These are phyloP conservation scores for Nannizziopsis arthrosporioides DNA, from an alignment of 2,329 filamentous ascomycete genomes.

Conservation along the genomic window DNA sequence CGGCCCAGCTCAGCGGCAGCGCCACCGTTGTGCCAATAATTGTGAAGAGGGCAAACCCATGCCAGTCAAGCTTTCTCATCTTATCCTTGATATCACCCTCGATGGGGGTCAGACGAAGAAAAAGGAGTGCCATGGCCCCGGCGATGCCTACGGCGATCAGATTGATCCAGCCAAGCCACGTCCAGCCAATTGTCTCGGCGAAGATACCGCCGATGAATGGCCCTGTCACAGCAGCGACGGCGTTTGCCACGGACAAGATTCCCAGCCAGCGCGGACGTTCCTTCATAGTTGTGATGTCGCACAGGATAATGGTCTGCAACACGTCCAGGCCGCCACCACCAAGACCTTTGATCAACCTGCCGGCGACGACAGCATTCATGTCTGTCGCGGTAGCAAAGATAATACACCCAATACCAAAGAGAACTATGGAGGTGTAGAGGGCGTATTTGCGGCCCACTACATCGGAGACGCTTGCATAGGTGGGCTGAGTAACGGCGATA, in stretches of 20 bases:
- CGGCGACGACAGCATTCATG: slow-evolving; percentile 37
- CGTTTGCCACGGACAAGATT: slow-evolving; percentile 29
- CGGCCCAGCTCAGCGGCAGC: slow-evolving; percentile 53
- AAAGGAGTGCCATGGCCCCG: slow-evolving; percentile 35
- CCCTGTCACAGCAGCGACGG: slow-evolving; percentile 28
- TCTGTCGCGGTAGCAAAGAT: slow-evolving; percentile 30
- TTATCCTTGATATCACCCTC: slow-evolving; percentile 38
- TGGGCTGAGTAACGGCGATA: slow-evolving; percentile 31
- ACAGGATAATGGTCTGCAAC: slow-evolving; percentile 34
- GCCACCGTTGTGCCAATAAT: slow-evolving; percentile 47
- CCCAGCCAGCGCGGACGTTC: slow-evolving; percentile 29
- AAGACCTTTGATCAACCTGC: slow-evolving; percentile 35
- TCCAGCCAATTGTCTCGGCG: slow-evolving; percentile 31
- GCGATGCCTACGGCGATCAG: slow-evolving; percentile 45
- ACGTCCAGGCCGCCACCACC: slow-evolving; percentile 36
- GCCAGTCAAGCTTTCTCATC: slow-evolving; percentile 48
- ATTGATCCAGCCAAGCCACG: slow-evolving; percentile 56
- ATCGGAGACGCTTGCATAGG: slow-evolving; percentile 41
- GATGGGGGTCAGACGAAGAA: slow-evolving; percentile 36
- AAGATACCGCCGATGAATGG: slow-evolving; percentile 16
- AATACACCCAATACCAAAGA: slow-evolving; percentile 37
- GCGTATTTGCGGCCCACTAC: slow-evolving; percentile 41
- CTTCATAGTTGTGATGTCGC: slow-evolving; percentile 34
- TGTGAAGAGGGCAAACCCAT: slow-evolving; percentile 52
- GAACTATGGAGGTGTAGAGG: slow-evolving; percentile 27